phyloP scores from a whole-genome alignment of 225 moss, liverwort and hornwort species.

The Neckera pumila region DNA sequence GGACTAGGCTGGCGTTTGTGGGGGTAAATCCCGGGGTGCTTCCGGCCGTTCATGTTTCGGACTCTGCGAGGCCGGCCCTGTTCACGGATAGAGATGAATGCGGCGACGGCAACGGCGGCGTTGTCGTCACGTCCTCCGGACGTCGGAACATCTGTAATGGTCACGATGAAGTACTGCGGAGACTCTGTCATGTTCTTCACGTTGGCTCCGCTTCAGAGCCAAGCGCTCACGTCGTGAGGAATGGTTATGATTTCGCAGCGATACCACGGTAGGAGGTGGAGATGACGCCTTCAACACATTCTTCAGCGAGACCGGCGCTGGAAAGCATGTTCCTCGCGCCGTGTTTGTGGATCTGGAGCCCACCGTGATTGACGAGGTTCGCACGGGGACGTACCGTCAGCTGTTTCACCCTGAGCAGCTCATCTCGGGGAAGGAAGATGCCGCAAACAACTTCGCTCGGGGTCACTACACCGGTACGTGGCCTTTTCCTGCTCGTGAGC shows the following conservation, averaged over 20 bases:
- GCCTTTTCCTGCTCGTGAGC: background rate
- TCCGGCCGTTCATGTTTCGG: background rate
- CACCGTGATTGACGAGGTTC: conserved; percentile 47
- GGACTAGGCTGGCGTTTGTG: background rate
- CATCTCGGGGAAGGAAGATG: conserved; percentile 48
- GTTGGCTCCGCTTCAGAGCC: background rate
- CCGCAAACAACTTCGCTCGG: conserved; percentile 52
- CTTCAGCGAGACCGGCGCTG: conserved; percentile 53
- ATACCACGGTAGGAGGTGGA: conserved; percentile 30
- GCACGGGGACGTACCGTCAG: conserved; percentile 49
- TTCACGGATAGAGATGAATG: background rate
- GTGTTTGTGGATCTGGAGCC: conserved; percentile 59
- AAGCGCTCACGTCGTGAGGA: background rate
- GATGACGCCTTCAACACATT: conserved; percentile 57
- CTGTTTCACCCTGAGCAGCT: conserved; percentile 55
- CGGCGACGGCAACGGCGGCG: background rate
- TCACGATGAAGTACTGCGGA: background rate
- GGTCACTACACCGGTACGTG: conserved; percentile 45
- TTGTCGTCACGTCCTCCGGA: background rate
- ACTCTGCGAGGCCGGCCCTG: background rate
- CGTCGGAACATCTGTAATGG: background rate
- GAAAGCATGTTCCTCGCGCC: conserved; percentile 49
- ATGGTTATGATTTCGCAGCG: conserved; percentile 10
- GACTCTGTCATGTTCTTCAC: background rate
- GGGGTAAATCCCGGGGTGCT: background rate